Conservation (phyloP, 306 rosid species). For the Purshia tridentata region DNA sequence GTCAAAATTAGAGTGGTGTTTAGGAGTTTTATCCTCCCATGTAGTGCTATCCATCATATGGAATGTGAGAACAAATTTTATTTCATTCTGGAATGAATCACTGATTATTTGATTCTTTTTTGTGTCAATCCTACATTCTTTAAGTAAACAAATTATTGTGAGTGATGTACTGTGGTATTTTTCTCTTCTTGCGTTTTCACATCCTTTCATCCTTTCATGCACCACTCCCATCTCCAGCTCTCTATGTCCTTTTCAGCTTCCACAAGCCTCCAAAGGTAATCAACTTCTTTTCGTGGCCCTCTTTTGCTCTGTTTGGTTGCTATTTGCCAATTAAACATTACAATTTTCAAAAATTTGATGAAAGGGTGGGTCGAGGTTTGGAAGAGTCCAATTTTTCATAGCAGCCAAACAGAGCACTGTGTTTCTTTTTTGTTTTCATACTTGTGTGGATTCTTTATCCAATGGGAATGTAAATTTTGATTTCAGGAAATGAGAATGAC, state of each 20-base stretch:
- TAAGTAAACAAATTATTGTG: too few relatives aligned
- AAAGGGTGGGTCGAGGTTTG: background rate
- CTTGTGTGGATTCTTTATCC: background rate
- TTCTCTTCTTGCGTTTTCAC: too few relatives aligned
- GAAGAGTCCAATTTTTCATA: background rate
- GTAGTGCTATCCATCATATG: background rate
- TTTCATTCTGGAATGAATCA: background rate
- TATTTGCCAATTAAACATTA: background rate
- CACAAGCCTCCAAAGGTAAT: slow-evolving; percentile 58
- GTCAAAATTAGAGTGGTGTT: background rate
- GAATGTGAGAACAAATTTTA: background rate
- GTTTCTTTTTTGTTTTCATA: too few relatives aligned
- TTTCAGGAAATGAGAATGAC: slow-evolving; percentile 60
- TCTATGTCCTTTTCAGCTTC: slow-evolving; percentile 37
- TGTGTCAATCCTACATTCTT: background rate
- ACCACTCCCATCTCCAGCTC: too few relatives aligned
- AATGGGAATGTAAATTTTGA: background rate
- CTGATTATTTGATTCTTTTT: background rate
- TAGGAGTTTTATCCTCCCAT: background rate
- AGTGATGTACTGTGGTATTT: too few relatives aligned
- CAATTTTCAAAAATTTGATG: background rate
- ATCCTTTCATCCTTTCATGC: too few relatives aligned
- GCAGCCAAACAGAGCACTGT: background rate
- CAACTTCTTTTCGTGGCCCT: background rate
- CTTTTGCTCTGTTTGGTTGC: background rate